These are phyloP conservation scores for Phytopythium vexans DNA, from an alignment of 352 stramenopile species.

Conservation along the genomic window DNA sequence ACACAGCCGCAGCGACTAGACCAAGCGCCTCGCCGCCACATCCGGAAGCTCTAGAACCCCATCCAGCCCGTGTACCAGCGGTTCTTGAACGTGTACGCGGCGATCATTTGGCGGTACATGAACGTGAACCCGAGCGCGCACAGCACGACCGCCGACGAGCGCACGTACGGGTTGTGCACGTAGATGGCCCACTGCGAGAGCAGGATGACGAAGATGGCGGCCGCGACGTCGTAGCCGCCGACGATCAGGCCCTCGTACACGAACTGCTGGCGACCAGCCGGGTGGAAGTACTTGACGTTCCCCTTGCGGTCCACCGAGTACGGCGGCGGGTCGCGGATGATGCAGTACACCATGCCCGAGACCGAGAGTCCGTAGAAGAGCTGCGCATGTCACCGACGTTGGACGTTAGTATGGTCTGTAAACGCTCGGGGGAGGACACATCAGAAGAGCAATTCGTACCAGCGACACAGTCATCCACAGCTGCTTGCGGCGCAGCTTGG, in stretches of 20 bases:
- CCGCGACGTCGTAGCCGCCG: constrained; percentile 60
- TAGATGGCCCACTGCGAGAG: constrained; percentile 84
- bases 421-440: not conserved
- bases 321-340: constrained; percentile 81
- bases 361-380: constrained; percentile 87
- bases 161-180: constrained; percentile 50
- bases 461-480: constrained; percentile 87
- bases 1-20: no score
- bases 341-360: constrained; percentile 88
- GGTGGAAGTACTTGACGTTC: constrained; percentile 87
- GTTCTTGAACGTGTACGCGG: constrained; percentile 87
- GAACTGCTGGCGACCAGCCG: constrained; percentile 77
- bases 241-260: constrained; percentile 84
- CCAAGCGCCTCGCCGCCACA: no score
- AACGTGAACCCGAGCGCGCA: constrained; percentile 70
- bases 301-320: constrained; percentile 71
- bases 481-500: constrained; percentile 72
- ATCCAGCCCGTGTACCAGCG: constrained; percentile 86
- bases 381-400: constrained; percentile 13
- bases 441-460: constrained; percentile 16
- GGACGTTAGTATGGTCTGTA: not conserved
- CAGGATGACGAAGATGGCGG: constrained; percentile 71
- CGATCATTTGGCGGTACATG: constrained; percentile 85
- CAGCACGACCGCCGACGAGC: constrained; percentile 49
- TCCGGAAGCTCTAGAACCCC: constrained; percentile 50